phyloP scores from a whole-genome alignment of 2,329 filamentous ascomycete species.

The Grosmannia serpens region DNA sequence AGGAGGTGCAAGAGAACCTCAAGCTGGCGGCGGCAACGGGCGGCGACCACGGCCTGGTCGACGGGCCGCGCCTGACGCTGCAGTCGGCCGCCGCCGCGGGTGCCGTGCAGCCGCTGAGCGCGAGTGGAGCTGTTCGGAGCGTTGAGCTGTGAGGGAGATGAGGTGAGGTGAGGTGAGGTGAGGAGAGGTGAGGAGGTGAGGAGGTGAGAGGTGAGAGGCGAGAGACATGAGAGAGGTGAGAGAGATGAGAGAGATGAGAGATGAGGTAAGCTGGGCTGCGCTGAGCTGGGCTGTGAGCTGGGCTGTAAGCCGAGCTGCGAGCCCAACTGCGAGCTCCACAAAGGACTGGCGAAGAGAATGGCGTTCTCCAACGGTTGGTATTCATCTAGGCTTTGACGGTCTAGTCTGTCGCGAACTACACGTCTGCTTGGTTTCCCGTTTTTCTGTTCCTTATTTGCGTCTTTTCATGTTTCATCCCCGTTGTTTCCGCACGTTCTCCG shows the following conservation, averaged over 20 bases:
- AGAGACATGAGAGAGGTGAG: not conserved
- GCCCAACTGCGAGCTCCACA: not conserved
- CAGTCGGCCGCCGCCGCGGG: slow-evolving; percentile 30
- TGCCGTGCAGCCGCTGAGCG: slow-evolving; percentile 42
- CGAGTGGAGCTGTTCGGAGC: slow-evolving; percentile 43
- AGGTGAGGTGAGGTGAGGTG: no score
- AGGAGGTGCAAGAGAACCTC: slow-evolving; percentile 70
- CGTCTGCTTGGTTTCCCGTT: not conserved
- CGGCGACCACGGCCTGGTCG: slow-evolving; percentile 37
- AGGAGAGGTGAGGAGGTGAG: no score
- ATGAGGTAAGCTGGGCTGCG: no score
- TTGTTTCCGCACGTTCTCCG: not conserved
- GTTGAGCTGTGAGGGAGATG: slow-evolving; percentile 42
- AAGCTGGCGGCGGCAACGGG: slow-evolving; percentile 38
- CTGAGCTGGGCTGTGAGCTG: no score
- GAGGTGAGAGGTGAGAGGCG: not conserved
- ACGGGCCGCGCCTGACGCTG: slow-evolving; percentile 43
- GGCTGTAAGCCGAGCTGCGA: no score
- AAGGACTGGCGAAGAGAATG: slow-evolving; percentile 6
- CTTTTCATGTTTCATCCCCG: not conserved
- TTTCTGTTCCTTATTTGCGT: not conserved
- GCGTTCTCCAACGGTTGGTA: slow-evolving; percentile 6
- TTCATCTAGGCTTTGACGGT: not conserved
- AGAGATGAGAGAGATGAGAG: no score
- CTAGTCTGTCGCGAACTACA: not conserved